Percentiles rank a stretch among this genome's conserved stretches.
These are phyloP conservation scores for Abrus pulchellus DNA, from an alignment of 306 rosid genomes.

Conservation along the genomic window DNA sequence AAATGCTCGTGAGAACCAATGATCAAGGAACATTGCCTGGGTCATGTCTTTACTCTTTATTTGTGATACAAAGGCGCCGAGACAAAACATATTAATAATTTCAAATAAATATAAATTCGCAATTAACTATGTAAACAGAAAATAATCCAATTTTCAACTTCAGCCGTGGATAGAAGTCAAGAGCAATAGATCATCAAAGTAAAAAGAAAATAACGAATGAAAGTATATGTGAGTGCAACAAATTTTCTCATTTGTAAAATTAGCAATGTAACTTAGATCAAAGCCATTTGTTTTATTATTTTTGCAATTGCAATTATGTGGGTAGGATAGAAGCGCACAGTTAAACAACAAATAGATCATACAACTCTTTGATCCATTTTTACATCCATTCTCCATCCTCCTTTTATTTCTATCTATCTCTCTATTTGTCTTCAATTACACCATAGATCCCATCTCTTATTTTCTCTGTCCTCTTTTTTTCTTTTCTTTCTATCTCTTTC, in stretches of 20 bases:
- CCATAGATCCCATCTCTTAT: no score
- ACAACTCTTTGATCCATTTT: no score
- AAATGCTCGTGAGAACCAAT: slow-evolving; percentile 17
- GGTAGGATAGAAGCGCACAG: neutral
- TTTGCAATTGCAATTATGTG: neutral
- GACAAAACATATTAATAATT: neutral
- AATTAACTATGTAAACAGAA: slow-evolving; percentile 17
- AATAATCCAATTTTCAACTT: slow-evolving; percentile 27
- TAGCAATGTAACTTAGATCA: neutral
- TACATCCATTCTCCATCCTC: no score
- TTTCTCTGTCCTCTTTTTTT: no score
- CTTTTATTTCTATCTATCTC: no score
- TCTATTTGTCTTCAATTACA: no score
- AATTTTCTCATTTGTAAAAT: slow-evolving; percentile 15
- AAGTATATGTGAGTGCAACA: neutral
- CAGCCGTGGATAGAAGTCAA: slow-evolving; percentile 17
- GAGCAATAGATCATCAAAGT: slow-evolving; percentile 22
- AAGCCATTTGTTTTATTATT: neutral
- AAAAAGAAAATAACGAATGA: neutral
- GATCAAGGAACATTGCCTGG: neutral
- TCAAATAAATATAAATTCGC: neutral
- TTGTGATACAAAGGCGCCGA: neutral
- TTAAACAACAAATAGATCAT: slow-evolving; percentile 18
- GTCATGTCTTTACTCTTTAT: slow-evolving; percentile 27
- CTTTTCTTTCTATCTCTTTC: no score